Percentiles rank a stretch among this genome's conserved stretches.
phyloP scores from a whole-genome alignment of 331 rosid genomes.

The Stylosanthes scabra region DNA sequence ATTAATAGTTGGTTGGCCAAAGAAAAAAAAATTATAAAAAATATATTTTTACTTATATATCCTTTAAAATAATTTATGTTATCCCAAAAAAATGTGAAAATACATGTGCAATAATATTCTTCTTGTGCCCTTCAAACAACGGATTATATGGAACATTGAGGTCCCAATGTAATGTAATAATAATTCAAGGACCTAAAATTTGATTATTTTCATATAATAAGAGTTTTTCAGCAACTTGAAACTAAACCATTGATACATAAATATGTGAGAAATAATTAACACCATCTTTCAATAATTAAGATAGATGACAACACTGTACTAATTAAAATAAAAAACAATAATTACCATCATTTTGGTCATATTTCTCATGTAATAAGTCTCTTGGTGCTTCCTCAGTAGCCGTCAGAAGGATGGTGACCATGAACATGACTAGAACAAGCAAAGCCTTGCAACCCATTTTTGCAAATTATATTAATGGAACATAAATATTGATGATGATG shows the following conservation, averaged over 20 bases:
- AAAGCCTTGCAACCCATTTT: conserved; percentile 40
- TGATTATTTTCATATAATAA: neutral
- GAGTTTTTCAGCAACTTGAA: neutral
- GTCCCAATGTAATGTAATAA: neutral
- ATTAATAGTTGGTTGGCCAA: too few species aligned
- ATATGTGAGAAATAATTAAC: neutral
- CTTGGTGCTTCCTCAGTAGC: conserved; percentile 16
- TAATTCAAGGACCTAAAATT: neutral
- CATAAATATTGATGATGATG: neutral
- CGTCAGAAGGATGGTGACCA: conserved; percentile 22
- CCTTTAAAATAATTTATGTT: too few species aligned
- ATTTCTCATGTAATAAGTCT: neutral
- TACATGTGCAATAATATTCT: too few species aligned
- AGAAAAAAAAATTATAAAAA: too few species aligned
- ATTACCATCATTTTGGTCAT: conserved; percentile 30
- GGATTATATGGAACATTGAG: neutral
- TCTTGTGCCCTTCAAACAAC: too few species aligned
- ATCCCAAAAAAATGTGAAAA: too few species aligned
- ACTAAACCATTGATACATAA: neutral
- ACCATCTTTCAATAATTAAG: neutral
- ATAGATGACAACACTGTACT: neutral
- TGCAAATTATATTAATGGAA: neutral
- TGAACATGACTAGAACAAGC: conserved; percentile 18
- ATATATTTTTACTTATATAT: too few species aligned
- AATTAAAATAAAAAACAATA: too few species aligned